Base-by-base conservation (phyloP, 352 stramenopile genomes). In the Phytophthora capsici region DNA sequence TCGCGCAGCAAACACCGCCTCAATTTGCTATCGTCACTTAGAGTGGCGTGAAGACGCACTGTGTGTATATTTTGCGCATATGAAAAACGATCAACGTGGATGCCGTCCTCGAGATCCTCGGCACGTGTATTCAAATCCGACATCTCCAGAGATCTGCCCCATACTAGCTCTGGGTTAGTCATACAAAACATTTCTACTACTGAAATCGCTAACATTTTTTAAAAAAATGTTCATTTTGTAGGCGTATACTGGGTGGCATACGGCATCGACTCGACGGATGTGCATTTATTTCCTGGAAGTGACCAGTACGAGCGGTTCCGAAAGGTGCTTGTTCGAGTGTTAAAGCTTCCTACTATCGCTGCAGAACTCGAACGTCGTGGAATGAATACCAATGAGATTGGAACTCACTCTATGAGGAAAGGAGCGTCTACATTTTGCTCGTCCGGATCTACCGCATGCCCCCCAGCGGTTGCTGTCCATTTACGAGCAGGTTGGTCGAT, bases 1-100 rank as follows among this genome's bases (percentile, higher is more conserved):
- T 7, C n/a, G 66, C 20, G 37, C 55, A 9, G 37, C 45, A 0
- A 75, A 63, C 36, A 64, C 66, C 6, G 30, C 26, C 5, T 56
- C 49, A 5, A 52, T 75, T 30, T 64, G 51, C 25, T 67, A 67
- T 22, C 6, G 23, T 9, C 63, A 78, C 37, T 34, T 80, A 2
- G 52, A 69, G 17, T 83, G 51, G 52, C 28, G 49, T 0, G 63
- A 73, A 13, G 71, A 83, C 60, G 58, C 75, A 13, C 30, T 78
- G 0, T 53, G 63, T 16, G 64, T 80, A 0, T 75, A 67, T 41
- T 83, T 80, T 34, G 58, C 69, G 0, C 60, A 82, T 22, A 78
- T 71, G 60, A 78, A 80, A 28, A 78, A 68, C 6, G 57, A 77
- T 17, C 61, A 83, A 19, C 19, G 38, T 9, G 66, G 54, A 19